phyloP scores from a whole-genome alignment of 1,139 yeast species.

The Sugiyamaella paludigena region DNA sequence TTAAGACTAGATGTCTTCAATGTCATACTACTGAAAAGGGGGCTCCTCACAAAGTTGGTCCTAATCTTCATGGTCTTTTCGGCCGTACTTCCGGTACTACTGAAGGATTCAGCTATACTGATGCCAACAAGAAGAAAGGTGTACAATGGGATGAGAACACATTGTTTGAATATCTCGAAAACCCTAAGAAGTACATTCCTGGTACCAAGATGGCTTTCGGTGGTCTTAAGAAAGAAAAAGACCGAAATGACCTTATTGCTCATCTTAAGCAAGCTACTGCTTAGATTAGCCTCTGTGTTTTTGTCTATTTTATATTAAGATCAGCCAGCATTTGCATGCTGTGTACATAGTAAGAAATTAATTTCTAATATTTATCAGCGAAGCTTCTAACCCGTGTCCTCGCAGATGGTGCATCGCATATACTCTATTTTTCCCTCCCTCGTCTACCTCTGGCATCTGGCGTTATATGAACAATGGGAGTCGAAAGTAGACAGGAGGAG shows the following conservation, averaged over 20 bases:
- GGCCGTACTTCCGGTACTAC: conserved; percentile 93
- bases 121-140: conserved; percentile 97
- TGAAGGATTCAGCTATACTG: conserved; percentile 92
- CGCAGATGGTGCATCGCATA: neutral
- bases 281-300: conserved; percentile 20
- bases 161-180: conserved; percentile 92
- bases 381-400: no score
- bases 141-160: conserved; percentile 84
- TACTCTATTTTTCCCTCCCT: neutral
- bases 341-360: conserved; percentile 5
- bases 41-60: conserved; percentile 99
- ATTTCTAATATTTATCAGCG: no score
- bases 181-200: conserved; percentile 99
- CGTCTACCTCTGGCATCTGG: no score
- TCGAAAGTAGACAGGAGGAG: no score
- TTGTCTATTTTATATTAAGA: neutral
- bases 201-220: conserved; percentile 99
- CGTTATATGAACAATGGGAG: no score
- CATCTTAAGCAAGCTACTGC: conserved; percentile 76
- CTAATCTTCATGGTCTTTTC: conserved; percentile 92
- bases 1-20: conserved; percentile 98
- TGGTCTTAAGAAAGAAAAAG: conserved; percentile 98
- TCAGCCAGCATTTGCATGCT: neutral
- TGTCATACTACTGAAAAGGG: conserved; percentile 97
- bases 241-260: conserved; percentile 93